Base-by-base conservation (phyloP, 306 rosid genomes). In the Amphicarpaea edgeworthii region DNA sequence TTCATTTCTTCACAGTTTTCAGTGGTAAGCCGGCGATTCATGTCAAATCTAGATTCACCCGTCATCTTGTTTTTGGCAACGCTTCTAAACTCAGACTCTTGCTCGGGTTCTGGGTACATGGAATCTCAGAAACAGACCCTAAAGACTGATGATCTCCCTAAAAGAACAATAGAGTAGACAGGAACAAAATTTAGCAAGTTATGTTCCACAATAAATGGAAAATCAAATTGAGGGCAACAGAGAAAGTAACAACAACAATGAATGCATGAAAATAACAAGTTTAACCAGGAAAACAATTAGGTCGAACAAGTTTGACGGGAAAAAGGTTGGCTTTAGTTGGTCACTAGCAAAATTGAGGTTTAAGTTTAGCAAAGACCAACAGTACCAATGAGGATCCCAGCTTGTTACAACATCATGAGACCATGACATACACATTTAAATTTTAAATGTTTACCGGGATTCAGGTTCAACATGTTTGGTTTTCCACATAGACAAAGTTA, bases 81-180 rank as follows among this genome's bases (percentile, higher is more conserved):
- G 65, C 60, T 46, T 77, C 70, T 72, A 58, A 54, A 51, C 72
- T 72, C 75, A 66, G 61, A 49, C 37, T 17, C 23, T 24, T 77
- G 23, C 72, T 76, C 64, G 34, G 47, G 62, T 41, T 69, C 77
- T 30, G 76, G 76, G 30, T 23, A 53, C 43, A 2, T 26, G 6
- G n/a, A 54, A 61, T 38, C 73, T 30, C 34, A 15, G 46, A 20
- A 40, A 10, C 24, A 60, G 40, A n/a, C n/a, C 76, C 77, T 16
- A 76, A 62, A 57, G 8, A 80, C 24, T 34, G 50, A 26, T 64
- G 50, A 66, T 57, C 9, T n/a, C 60, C 77, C 32, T 57, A 32
- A 28, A 28, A 45, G 58, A 71, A 72, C 26, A 79, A 63, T 15
- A 55, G 34, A 79, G 55, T 15, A 55, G 34, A 40, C 41, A 23